Percentiles rank a stretch among this genome's conserved stretches.
Conservation (phyloP, 208 protist species). For the Leishmania turanica region DNA sequence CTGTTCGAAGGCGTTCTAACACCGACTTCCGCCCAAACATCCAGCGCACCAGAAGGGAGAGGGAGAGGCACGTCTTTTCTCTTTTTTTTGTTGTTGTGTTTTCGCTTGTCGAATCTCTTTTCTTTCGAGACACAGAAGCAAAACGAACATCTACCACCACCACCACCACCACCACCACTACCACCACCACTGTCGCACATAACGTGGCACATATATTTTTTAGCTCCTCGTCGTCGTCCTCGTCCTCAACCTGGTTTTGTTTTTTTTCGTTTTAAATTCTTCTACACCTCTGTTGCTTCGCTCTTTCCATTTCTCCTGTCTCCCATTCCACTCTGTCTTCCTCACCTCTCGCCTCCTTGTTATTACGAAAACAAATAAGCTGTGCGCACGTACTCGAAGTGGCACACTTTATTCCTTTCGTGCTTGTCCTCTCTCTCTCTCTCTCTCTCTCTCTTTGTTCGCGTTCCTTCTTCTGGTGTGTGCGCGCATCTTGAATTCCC, state of each 20-base stretch:
- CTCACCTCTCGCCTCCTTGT: constrained; percentile 4
- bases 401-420: not conserved
- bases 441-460: constrained; percentile 10
- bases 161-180: not conserved
- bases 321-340: not conserved
- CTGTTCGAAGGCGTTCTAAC: not conserved
- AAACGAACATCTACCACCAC: not conserved
- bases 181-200: not conserved
- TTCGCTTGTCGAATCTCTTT: not conserved
- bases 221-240: constrained; percentile 20
- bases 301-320: constrained; percentile 9
- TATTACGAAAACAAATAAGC: not conserved
- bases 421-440: not conserved
- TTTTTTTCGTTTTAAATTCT: not conserved
- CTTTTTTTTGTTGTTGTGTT: not conserved
- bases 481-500: not conserved
- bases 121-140: not conserved
- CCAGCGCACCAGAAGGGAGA: not conserved
- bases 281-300: not conserved
- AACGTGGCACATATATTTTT: constrained; percentile 15
- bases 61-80: not conserved
- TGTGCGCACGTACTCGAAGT: not conserved
- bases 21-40: not conserved
- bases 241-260: constrained; percentile 15
- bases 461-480: not conserved